Evolutionary conservation across 23 red algal species (phyloP), one percentile per base, ranked within the genome.

Genomic region (Gracilaria vermiculophylla): DNA sequence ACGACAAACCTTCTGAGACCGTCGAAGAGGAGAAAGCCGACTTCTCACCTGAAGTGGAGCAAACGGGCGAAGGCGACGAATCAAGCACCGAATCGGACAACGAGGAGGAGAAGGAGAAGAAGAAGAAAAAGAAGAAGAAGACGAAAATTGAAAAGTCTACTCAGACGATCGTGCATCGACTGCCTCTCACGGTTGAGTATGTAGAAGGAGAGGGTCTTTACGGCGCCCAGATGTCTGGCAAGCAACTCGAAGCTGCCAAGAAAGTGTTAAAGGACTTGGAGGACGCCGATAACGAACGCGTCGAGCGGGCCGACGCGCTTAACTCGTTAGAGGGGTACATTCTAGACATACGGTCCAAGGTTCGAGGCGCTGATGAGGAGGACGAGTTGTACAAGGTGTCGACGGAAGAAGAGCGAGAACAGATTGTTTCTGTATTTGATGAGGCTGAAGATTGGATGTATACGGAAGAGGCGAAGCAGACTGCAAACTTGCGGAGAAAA

Each of bases 401-500:
- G 0, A 85, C 83, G n/a, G 80, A 93, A 20, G 69, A 66, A 13
- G 90, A 97, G 56, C 62, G 95, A 8, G 55, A 82, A 21, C 34
- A 36, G 14, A 48, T 97, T 12, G 69, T 97, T 16, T 54, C 62
- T 48, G 61, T 53, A 43, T 69, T 97, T 32, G 84, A 93, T 69
- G 80, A 88, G 41, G 85, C 76, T 5, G 95, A 97, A 54, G 78
- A 93, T 61, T 93, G 95, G 89, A 97, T 97, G 77, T 93, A 97
- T 49, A 95, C 87, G 2, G 86, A 85, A 21, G 94, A 82, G n/a
- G 94, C 94, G 31, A 80, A 80, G 21, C 74, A 91, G 45, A 91
- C 76, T 20, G 61, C 43, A 9, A 91, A 91, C 62, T 44, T 91
- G 73, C 54, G 76, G 15, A 81, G 53, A 11, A 91, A 91, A 32